phyloP scores from a whole-genome alignment of 176 grass and related monocot genomes.

The Triticum dicoccoides region DNA sequence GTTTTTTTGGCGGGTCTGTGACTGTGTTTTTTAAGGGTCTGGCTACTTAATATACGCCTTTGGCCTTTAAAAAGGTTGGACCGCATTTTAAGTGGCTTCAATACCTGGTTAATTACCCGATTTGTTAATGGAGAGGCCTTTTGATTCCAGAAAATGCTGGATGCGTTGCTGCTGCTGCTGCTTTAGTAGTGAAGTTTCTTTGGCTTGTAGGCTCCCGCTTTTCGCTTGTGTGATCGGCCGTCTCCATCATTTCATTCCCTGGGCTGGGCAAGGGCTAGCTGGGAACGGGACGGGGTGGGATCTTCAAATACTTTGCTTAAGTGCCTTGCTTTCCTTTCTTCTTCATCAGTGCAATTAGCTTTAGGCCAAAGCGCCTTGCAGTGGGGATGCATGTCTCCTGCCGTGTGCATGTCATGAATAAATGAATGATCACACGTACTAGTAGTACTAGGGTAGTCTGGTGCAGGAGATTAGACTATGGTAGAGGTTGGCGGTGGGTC shows the following conservation, averaged over 20 bases:
- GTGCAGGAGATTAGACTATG: neutral
- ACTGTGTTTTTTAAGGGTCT: too few relatives aligned
- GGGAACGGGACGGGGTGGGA: neutral
- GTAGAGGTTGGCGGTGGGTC: neutral
- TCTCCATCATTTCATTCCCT: conserved; percentile 8
- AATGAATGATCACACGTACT: neutral
- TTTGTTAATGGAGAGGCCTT: neutral
- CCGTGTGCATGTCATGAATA: neutral
- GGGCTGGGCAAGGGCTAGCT: neutral
- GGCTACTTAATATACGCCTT: too few relatives aligned
- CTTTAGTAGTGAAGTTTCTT: neutral
- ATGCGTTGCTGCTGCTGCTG: neutral
- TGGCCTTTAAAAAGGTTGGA: too few relatives aligned
- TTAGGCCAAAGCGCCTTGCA: conserved; percentile 26
- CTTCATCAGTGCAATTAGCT: conserved; percentile 35
- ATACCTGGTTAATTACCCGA: too few relatives aligned
- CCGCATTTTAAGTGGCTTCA: too few relatives aligned
- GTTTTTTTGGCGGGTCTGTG: too few relatives aligned
- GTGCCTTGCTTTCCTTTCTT: neutral
- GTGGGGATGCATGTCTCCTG: neutral
- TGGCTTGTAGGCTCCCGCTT: neutral
- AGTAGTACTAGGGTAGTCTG: neutral
- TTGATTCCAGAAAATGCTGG: neutral
- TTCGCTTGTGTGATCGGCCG: neutral
- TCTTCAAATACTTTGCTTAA: conserved; percentile 5